A percentile compares a stretch with the other conserved stretches of the same genome.
These are phyloP conservation scores for Aspergillus piperis DNA, from an alignment of 2,329 filamentous ascomycete species.

Conservation along the genomic window DNA sequence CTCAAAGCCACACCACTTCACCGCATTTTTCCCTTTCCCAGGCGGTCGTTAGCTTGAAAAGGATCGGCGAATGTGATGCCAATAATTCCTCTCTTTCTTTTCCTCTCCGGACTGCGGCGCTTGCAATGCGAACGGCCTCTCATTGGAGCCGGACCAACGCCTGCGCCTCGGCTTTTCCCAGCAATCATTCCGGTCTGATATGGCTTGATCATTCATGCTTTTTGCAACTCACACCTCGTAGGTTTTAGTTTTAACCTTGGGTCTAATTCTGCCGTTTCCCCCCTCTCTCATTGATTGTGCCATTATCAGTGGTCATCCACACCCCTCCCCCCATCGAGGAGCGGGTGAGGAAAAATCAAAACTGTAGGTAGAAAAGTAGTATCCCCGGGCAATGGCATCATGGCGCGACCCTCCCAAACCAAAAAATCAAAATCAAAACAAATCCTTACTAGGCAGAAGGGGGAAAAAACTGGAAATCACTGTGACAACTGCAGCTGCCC, in stretches of 20 bases:
- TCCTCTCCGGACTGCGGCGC: not conserved
- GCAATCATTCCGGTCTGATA: conserved; percentile 3
- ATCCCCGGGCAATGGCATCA: not conserved
- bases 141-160: not conserved
- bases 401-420: not conserved
- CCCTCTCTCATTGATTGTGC: not conserved
- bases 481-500: conserved; percentile 18
- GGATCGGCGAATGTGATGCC: conserved; percentile 4
- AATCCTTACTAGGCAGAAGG: conserved; percentile 7
- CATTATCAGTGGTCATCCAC: not conserved
- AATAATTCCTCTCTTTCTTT: not conserved
- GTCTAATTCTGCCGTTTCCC: not conserved
- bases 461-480: conserved; percentile 4
- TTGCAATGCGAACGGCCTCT: not conserved
- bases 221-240: not conserved
- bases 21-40: conserved; percentile 15
- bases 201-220: not conserved
- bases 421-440: not conserved
- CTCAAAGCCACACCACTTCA: conserved; percentile 15
- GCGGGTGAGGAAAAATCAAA: not conserved
- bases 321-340: not conserved
- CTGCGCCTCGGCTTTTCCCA: not conserved
- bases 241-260: not conserved
- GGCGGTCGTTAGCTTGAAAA: conserved; percentile 3
- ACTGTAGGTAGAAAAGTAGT: not conserved